Evolutionary conservation across 305 asterid genomes (phyloP).

Genomic region (Fraxinus albicans): DNA sequence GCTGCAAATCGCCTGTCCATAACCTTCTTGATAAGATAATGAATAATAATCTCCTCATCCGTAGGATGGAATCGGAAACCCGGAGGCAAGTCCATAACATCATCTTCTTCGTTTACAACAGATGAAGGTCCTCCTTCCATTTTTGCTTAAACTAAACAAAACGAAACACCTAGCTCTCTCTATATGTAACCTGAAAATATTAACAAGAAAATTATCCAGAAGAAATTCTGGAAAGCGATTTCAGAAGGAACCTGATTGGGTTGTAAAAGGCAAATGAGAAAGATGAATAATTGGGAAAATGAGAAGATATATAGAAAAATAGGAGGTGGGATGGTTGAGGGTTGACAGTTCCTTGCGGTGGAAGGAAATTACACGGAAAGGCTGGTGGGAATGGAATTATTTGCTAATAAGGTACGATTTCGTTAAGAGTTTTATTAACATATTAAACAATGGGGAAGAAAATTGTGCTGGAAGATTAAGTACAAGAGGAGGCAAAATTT

Average conservation of each 20-base stretch:
- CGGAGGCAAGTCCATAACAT: background rate
- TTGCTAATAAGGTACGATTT: conserved; percentile 40
- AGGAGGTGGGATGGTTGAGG: background rate
- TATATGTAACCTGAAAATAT: background rate
- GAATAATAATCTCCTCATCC: conserved; percentile 14
- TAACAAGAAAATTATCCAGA: background rate
- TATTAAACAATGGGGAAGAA: conserved; percentile 6
- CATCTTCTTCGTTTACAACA: conserved; percentile 3
- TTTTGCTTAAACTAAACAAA: background rate
- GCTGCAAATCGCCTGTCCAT: conserved; percentile 48
- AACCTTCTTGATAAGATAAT: conserved; percentile 23
- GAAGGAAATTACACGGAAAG: conserved; percentile 51
- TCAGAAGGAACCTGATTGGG: background rate
- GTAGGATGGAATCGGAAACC: conserved; percentile 19
- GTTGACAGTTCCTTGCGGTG: conserved; percentile 47
- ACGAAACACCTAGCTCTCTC: background rate
- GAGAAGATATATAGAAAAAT: conserved; percentile 27
- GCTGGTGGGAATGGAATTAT: conserved; percentile 37
- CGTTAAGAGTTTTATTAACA: background rate
- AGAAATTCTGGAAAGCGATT: background rate
- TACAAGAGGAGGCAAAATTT: background rate
- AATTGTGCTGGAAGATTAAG: conserved; percentile 24
- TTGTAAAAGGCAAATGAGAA: conserved; percentile 31
- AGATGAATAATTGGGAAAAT: conserved; percentile 16
- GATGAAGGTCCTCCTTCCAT: conserved; percentile 26